These are phyloP conservation scores for Schizochytrium sp. DNA, from an alignment of 108 stramenopile species.

Conservation along the genomic window DNA sequence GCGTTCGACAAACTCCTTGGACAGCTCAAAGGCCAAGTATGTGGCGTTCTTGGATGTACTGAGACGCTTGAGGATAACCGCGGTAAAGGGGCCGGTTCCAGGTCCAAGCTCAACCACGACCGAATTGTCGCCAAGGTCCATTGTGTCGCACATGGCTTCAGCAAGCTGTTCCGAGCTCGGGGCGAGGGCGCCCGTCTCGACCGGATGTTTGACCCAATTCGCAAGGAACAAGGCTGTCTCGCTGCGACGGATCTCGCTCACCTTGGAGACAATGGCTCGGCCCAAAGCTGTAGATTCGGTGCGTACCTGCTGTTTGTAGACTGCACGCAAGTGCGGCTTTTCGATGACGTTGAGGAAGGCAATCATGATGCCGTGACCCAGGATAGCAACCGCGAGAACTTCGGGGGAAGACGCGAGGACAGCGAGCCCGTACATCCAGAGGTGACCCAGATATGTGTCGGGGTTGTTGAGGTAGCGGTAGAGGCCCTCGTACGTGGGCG, in stretches of 20 bases:
- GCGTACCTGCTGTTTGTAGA: constrained; percentile 17
- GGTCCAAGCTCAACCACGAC: constrained; percentile 7
- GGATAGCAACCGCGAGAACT: neutral
- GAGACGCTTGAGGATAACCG: neutral
- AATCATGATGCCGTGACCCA: neutral
- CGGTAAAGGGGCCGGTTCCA: neutral
- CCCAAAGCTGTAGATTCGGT: neutral
- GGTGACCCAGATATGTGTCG: neutral
- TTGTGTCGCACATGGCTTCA: neutral
- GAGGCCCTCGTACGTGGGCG: neutral
- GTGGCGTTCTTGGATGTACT: neutral
- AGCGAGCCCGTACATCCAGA: neutral
- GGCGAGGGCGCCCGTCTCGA: constrained; percentile 3
- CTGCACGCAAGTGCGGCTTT: neutral
- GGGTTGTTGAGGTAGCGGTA: constrained; percentile 14
- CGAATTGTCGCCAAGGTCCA: neutral
- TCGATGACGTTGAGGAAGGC: neutral
- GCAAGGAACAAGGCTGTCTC: neutral
- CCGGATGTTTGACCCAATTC: constrained; percentile 4
- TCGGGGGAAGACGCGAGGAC: neutral
- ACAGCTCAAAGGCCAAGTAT: neutral
- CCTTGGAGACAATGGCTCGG: neutral
- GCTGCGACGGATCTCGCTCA: neutral
- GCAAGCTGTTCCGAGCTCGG: neutral
- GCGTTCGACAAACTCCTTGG: neutral